These are phyloP conservation scores for Gossypium thurberi DNA, from an alignment of 345 rosid genomes.

Conservation along the genomic window DNA sequence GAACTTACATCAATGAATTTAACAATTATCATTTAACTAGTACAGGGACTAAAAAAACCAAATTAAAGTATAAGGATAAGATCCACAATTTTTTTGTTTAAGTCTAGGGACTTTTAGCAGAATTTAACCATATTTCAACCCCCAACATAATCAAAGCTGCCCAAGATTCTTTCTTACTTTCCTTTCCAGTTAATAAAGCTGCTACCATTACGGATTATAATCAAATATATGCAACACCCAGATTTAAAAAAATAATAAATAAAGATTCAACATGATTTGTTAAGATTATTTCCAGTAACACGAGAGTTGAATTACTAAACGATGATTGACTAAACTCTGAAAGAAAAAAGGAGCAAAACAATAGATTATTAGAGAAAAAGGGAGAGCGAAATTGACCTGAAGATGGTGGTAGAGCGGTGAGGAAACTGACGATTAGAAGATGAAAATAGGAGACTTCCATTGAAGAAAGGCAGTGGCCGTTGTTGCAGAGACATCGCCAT, in stretches of 20 bases:
- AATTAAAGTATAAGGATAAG: no score
- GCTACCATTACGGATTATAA: neutral
- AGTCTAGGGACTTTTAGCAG: no score
- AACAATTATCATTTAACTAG: no score
- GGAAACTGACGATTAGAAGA: slow-evolving; percentile 6
- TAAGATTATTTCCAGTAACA: neutral
- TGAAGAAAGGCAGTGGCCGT: slow-evolving; percentile 19
- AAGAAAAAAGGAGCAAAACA: neutral
- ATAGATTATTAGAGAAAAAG: neutral
- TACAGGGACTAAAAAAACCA: no score
- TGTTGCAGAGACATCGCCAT: slow-evolving; percentile 18
- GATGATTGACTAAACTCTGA: neutral
- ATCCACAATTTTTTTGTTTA: no score
- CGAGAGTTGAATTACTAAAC: neutral
- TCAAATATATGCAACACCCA: neutral
- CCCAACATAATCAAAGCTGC: neutral
- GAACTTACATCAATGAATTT: no score
- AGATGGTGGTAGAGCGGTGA: slow-evolving; percentile 15
- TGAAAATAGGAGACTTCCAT: slow-evolving; percentile 14
- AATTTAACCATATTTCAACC: no score
- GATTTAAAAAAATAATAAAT: neutral
- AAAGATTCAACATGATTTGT: neutral
- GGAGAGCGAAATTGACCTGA: slow-evolving; percentile 19
- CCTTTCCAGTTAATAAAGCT: neutral
- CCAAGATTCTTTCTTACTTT: neutral